These are phyloP conservation scores for Nicotiana tomentosiformis DNA, from an alignment of 257 asterid species.

Conservation along the genomic window DNA sequence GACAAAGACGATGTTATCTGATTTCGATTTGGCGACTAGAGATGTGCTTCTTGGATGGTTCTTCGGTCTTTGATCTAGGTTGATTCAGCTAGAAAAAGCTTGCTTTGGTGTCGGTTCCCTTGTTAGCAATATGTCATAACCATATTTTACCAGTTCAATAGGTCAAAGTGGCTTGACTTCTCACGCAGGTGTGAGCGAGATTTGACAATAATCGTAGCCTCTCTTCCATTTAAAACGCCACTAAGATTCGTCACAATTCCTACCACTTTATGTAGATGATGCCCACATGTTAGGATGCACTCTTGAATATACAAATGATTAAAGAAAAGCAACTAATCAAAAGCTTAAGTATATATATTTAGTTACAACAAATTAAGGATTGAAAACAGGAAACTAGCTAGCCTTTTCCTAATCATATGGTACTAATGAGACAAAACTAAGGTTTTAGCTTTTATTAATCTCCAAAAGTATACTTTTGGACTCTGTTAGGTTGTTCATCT, in stretches of 20 bases:
- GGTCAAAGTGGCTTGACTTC: not conserved
- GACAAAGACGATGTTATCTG: no score
- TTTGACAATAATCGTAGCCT: not conserved
- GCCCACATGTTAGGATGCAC: not conserved
- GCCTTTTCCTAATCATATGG: not conserved
- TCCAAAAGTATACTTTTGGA: not conserved
- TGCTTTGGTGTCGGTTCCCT: no score
- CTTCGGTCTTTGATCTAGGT: no score
- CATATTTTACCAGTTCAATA: not conserved
- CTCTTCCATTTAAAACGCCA: not conserved
- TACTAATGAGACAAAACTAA: not conserved
- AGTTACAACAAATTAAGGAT: not conserved
- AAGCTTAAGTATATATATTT: not conserved
- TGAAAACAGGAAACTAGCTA: not conserved
- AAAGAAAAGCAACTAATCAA: not conserved
- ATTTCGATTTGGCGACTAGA: no score
- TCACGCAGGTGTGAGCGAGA: not conserved
- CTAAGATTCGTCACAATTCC: not conserved
- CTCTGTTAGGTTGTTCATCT: not conserved
- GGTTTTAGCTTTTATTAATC: not conserved
- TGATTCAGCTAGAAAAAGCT: no score
- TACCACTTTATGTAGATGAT: not conserved
- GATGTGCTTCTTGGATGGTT: no score
- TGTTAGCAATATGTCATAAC: no score
- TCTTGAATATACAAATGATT: not conserved